phyloP scores from a whole-genome alignment of 2,329 filamentous ascomycete species.

The Penicillium oxalicum region DNA sequence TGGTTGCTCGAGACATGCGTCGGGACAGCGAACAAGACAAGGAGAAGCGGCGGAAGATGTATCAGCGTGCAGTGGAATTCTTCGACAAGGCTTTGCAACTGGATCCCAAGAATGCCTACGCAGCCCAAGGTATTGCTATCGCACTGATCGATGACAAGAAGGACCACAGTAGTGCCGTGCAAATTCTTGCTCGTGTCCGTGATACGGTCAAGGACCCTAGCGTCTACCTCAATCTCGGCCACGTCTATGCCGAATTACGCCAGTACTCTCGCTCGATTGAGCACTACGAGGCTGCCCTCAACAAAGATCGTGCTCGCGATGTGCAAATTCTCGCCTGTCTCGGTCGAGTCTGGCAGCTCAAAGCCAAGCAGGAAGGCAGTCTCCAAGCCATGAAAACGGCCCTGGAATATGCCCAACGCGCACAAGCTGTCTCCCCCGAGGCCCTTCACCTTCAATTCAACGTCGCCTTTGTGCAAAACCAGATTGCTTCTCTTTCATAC shows the following conservation, averaged over 20 bases:
- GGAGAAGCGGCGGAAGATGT: slow-evolving; percentile 80
- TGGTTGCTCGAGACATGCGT: slow-evolving; percentile 88
- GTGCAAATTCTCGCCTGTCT: slow-evolving; percentile 76
- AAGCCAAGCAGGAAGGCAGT: slow-evolving; percentile 64
- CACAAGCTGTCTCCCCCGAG: slow-evolving; percentile 70
- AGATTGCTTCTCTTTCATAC: slow-evolving; percentile 78
- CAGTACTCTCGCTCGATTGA: slow-evolving; percentile 91
- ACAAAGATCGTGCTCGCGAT: slow-evolving; percentile 72
- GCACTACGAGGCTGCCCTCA: slow-evolving; percentile 79
- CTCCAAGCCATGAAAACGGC: slow-evolving; percentile 58
- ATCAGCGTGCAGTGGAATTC: slow-evolving; percentile 91
- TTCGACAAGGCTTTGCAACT: slow-evolving; percentile 95
- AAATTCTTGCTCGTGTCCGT: slow-evolving; percentile 82
- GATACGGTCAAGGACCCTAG: slow-evolving; percentile 85
- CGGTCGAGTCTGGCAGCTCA: slow-evolving; percentile 79
- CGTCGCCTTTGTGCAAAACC: slow-evolving; percentile 93
- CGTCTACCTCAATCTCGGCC: slow-evolving; percentile 87
- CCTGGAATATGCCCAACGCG: slow-evolving; percentile 59
- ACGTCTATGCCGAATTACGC: slow-evolving; percentile 82
- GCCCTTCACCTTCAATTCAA: slow-evolving; percentile 95
- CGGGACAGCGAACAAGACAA: slow-evolving; percentile 83
- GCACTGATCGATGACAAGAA: slow-evolving; percentile 92
- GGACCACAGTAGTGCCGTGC: slow-evolving; percentile 72
- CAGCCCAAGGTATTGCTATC: slow-evolving; percentile 92
- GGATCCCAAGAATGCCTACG: slow-evolving; percentile 93